Evolutionary conservation across 2,329 filamentous ascomycete genomes (phyloP).

Genomic region (Zasmidium angulare): DNA sequence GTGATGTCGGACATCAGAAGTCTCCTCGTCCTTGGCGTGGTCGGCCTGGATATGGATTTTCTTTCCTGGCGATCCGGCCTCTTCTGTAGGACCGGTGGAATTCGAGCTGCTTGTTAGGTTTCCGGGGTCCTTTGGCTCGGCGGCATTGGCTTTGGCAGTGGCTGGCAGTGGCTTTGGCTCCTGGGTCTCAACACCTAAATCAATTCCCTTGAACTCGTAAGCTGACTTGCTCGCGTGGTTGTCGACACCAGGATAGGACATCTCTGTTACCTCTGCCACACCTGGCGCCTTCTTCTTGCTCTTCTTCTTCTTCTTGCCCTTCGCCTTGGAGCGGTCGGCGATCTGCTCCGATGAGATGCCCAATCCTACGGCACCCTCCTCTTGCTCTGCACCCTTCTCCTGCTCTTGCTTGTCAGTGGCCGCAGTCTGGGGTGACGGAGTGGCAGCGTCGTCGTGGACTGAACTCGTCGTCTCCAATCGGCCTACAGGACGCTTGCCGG

Average conservation of each 20-base stretch:
- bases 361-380: slow-evolving; percentile 8
- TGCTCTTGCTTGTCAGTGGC: neutral
- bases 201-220: slow-evolving; percentile 6
- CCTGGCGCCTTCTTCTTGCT: slow-evolving; percentile 4
- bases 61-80: no score
- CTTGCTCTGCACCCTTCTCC: neutral
- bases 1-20: no score
- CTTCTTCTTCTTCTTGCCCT: slow-evolving; percentile 24
- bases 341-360: slow-evolving; percentile 8
- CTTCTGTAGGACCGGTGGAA: no score
- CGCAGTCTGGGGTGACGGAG: neutral
- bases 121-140: no score
- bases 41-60: no score
- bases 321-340: slow-evolving; percentile 9
- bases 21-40: no score
- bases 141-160: slow-evolving; percentile 1
- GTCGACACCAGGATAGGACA: neutral
- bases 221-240: neutral
- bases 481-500: neutral
- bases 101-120: no score
- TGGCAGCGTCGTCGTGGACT: neutral
- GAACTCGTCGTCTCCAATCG: neutral
- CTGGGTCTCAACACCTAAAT: neutral
- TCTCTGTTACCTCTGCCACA: slow-evolving; percentile 2
- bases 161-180: slow-evolving; percentile 4